A percentile compares a stretch with the other conserved stretches of the same genome.
Evolutionary conservation across 2,329 filamentous ascomycete species (phyloP).

Genomic region (Parastagonospora avenae): DNA sequence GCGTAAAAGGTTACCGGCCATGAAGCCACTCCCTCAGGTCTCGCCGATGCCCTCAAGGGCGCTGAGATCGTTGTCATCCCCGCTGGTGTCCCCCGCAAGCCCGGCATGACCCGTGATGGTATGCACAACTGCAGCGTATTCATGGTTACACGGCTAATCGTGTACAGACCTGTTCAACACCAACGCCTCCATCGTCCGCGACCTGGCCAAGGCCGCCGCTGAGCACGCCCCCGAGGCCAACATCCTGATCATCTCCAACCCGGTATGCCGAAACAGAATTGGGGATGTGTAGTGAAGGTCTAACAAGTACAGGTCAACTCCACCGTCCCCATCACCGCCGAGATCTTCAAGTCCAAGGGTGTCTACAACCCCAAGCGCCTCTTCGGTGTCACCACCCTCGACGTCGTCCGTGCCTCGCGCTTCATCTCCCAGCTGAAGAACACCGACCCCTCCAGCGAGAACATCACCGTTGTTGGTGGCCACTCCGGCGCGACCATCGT

Average conservation of each 20-base stretch:
- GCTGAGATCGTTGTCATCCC: conserved; percentile 96
- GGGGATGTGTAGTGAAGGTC: background rate
- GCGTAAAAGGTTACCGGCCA: conserved; percentile 76
- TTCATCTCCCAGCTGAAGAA: conserved; percentile 95
- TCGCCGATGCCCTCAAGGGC: conserved; percentile 79
- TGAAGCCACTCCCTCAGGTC: conserved; percentile 75
- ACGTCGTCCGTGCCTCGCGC: conserved; percentile 95
- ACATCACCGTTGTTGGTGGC: conserved; percentile 93
- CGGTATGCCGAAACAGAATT: conserved; percentile 56
- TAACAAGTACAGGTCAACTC: conserved; percentile 75
- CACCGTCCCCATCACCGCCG: conserved; percentile 94
- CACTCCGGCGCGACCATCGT: conserved; percentile 99
- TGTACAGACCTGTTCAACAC: conserved; percentile 96
- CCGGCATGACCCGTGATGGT: conserved; percentile 98
- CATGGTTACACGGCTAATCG: conserved; percentile 11
- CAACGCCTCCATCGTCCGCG: conserved; percentile 98
- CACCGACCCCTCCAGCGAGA: conserved; percentile 89
- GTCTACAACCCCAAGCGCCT: conserved; percentile 99
- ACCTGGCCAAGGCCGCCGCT: conserved; percentile 93
- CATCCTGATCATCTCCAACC: conserved; percentile 97
- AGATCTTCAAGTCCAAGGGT: conserved; percentile 92
- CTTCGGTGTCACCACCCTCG: conserved; percentile 98
- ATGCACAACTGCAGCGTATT: conserved; percentile 31
- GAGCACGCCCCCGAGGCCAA: conserved; percentile 89
- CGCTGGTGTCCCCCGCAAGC: conserved; percentile 97